phyloP scores from a whole-genome alignment of 768 basidiomycete species.

The Leucogyrophana mollusca region DNA sequence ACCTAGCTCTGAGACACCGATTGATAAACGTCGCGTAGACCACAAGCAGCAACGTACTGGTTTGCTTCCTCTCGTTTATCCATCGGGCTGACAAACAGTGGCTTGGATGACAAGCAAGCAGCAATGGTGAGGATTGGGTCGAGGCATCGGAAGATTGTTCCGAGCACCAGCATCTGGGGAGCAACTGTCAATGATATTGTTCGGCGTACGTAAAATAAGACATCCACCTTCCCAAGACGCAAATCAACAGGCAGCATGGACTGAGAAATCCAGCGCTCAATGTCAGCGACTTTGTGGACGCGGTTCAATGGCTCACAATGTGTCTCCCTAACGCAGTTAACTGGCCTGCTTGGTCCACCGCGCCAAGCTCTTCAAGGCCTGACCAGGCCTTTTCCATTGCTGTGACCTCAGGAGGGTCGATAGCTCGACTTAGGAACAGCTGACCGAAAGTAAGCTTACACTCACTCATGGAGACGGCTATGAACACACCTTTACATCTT shows the following conservation, averaged over 20 bases:
- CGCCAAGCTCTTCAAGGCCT: constrained; percentile 74
- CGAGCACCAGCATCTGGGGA: constrained; percentile 83
- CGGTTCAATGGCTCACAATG: constrained; percentile 46
- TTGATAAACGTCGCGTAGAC: background rate
- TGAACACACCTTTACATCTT: constrained; percentile 67
- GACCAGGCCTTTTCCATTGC: constrained; percentile 79
- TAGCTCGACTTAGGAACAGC: constrained; percentile 69
- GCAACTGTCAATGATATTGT: constrained; percentile 3
- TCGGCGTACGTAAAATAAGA: background rate
- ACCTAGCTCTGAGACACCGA: constrained; percentile 55
- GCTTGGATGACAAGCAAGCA: constrained; percentile 83
- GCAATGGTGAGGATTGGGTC: constrained; percentile 80
- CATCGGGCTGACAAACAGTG: constrained; percentile 78
- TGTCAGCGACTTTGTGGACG: constrained; percentile 7
- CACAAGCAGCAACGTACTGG: constrained; percentile 42
- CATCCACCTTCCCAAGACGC: constrained; percentile 73
- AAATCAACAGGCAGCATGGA: constrained; percentile 86
- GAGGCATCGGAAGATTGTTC: constrained; percentile 79
- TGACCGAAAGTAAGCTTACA: constrained; percentile 20
- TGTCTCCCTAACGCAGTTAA: constrained; percentile 84
- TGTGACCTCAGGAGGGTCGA: constrained; percentile 76
- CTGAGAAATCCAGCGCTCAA: constrained; percentile 42
- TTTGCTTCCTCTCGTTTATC: constrained; percentile 82
- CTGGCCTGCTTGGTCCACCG: constrained; percentile 58
- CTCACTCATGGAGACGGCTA: constrained; percentile 7